Evolutionary conservation across 2,329 filamentous ascomycete genomes (phyloP), one percentile per base, ranked within the genome.

Genomic region (Clarireedia hainanense): DNA sequence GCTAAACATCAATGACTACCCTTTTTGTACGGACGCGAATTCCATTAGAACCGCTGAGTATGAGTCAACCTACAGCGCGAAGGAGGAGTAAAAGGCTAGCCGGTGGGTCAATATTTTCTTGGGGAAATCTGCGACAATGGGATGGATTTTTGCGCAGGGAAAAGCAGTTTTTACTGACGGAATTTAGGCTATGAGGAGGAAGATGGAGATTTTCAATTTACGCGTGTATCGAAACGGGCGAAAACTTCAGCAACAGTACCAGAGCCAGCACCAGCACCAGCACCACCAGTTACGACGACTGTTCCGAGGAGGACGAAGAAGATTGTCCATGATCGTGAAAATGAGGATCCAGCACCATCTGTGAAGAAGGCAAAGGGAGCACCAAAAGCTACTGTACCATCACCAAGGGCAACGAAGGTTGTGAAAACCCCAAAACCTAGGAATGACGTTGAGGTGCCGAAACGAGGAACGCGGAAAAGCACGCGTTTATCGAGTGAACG

Each of bases 131-230:
- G 49, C 59, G 50, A 53, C 50, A 20, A 9, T 34, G 47, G 34
- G 47, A 50, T 23, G 37, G 45, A 46, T 42, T 45, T 39, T 50
- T 47, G 55, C 50, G 55, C 37, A 55, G 56, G 15, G 15, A n/a
- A 24, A 14, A 14, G 27, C 37, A 15, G 23, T 10, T 52, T n/a
- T 52, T 56, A 48, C 58, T 62, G 47, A 59, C 55, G 27, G 15
- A 40, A 39, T 24, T 45, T 55, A 74, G 76, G 72, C 59, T 86
- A 85, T 64, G 85, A 89, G 64, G 87, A 91, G 70, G 80, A 87
- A 65, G 84, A 88, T 73, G 88, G 87, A 64, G 88, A 88, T 60
- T 91, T 91, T 64, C 76, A 83, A 57, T 91, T 91, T 69, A 83
- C 84, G 60, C 81, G 87, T 63, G 83, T 79, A 59, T 76, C 84